Evolutionary conservation across 176 grass and related monocot genomes (phyloP).

Genomic region (Musa acuminata): DNA sequence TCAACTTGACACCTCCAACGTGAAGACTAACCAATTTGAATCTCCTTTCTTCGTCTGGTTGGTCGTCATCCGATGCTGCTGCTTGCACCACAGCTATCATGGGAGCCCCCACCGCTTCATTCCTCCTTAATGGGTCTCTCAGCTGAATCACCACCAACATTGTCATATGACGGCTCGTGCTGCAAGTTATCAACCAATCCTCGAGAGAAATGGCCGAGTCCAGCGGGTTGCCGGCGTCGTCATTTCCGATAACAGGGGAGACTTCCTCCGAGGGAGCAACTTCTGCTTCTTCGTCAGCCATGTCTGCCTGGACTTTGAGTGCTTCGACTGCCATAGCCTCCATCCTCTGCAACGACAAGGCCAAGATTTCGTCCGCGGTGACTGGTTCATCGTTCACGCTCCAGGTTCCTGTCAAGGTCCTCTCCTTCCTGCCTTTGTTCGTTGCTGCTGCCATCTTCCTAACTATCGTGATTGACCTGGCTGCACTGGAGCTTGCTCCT

Average conservation of each 20-base stretch:
- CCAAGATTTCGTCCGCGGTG: slow-evolving; percentile 64
- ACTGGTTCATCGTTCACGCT: slow-evolving; percentile 41
- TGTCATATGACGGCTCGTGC: slow-evolving; percentile 27
- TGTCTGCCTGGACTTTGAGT: slow-evolving; percentile 54
- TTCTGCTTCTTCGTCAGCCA: slow-evolving; percentile 43
- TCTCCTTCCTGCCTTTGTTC: slow-evolving; percentile 54
- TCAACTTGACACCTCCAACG: slow-evolving; percentile 57
- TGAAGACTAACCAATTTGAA: slow-evolving; percentile 76
- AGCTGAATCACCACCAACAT: slow-evolving; percentile 53
- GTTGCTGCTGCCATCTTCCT: slow-evolving; percentile 41
- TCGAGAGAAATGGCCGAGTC: slow-evolving; percentile 40
- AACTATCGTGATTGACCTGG: slow-evolving; percentile 43
- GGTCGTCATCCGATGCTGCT: slow-evolving; percentile 9
- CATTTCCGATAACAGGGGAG: slow-evolving; percentile 11
- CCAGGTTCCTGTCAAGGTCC: slow-evolving; percentile 62
- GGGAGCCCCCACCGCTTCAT: slow-evolving; percentile 69
- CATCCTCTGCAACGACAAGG: slow-evolving; percentile 74
- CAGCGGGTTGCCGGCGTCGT: slow-evolving; percentile 24
- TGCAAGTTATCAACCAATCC: slow-evolving; percentile 25
- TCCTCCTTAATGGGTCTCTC: slow-evolving; percentile 55
- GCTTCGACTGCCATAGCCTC: slow-evolving; percentile 81
- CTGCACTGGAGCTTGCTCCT: slow-evolving; percentile 51
- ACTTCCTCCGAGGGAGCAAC: slow-evolving; percentile 54
- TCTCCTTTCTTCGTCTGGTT: slow-evolving; percentile 24
- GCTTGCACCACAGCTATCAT: slow-evolving; percentile 73